phyloP scores from a whole-genome alignment of 139 green algal species.

The Chloropicon primus region DNA sequence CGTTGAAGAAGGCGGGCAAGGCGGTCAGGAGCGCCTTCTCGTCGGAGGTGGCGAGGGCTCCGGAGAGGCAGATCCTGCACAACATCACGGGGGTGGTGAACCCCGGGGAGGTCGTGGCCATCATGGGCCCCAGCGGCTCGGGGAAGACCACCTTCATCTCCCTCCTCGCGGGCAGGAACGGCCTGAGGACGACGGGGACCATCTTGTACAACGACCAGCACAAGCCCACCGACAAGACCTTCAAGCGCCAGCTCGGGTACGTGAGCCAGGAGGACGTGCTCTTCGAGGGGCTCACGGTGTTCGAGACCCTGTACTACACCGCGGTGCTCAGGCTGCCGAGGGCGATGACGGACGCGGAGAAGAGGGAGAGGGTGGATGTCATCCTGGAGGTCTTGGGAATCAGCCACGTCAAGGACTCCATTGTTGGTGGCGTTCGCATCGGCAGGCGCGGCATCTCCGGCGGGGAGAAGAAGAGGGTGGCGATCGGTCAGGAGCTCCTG shows the following conservation, averaged over 20 bases:
- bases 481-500: constrained; percentile 77
- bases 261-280: constrained; percentile 84
- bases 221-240: constrained; percentile 34
- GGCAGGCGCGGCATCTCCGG: constrained; percentile 72
- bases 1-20: neutral
- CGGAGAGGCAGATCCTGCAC: constrained; percentile 31
- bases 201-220: constrained; percentile 54
- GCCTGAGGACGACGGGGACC: constrained; percentile 29
- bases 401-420: constrained; percentile 62
- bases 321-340: constrained; percentile 64
- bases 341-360: constrained; percentile 39
- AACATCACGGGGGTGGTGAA: constrained; percentile 24
- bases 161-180: constrained; percentile 45
- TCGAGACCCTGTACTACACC: constrained; percentile 60
- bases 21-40: neutral
- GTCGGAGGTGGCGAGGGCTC: neutral
- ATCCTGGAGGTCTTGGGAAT: constrained; percentile 60
- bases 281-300: constrained; percentile 56
- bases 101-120: constrained; percentile 36
- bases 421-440: constrained; percentile 70
- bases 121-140: constrained; percentile 46
- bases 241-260: constrained; percentile 38
- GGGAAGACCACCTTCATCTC: constrained; percentile 70
- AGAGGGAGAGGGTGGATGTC: constrained; percentile 43
- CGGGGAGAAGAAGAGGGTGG: constrained; percentile 86